Base-by-base conservation (phyloP, 441 rosid species). In the Viola pubescens region DNA sequence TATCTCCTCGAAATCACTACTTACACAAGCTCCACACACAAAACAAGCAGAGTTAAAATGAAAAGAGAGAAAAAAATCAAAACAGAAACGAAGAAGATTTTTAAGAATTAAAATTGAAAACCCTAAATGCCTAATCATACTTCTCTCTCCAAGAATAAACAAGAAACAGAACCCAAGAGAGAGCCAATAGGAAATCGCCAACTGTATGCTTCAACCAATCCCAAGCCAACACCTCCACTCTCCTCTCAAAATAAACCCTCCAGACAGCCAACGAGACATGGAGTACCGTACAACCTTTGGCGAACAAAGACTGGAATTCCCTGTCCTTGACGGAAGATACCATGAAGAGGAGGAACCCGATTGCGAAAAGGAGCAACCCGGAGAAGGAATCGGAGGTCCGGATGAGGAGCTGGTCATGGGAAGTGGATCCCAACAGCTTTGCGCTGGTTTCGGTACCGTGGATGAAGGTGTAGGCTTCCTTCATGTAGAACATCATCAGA, bases 111-210 rank as follows among this genome's bases (percentile, higher is more conserved):
- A 6, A 37, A 52, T 19, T 9, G 11, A 7, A 4, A 26, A 26
- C 34, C 34, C 34, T 12, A 45, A 44, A 38, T 11, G 47, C 42
- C 63, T 61, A 83, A 71, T 83, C 89, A 61, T 86, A 86, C 79
- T 82, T 86, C 62, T 86, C 94, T 57, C 81, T 74, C 94, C 94
- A 80, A n/a, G 86, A 73, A 76, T 63, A 86, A 43, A 82, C 85
- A 19, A 86, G 79, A 55, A 86, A 77, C 64, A 77, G 76, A 5
- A 83, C 77, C 94, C 94, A 86, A 5, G 89, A 83, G 19, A 83
- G 75, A 9, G 79, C 82, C 76, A 86, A 58, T 12, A 79, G 7
- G 62, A 79, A 41, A 58, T 86, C 89, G 46, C 86, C 94, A 57
- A 82, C 82, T 5, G 86, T 81, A 69, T 77, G 81, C 55, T 85